Base-by-base conservation (phyloP, 139 green algal species). In the Desmodesmus armatus region DNA sequence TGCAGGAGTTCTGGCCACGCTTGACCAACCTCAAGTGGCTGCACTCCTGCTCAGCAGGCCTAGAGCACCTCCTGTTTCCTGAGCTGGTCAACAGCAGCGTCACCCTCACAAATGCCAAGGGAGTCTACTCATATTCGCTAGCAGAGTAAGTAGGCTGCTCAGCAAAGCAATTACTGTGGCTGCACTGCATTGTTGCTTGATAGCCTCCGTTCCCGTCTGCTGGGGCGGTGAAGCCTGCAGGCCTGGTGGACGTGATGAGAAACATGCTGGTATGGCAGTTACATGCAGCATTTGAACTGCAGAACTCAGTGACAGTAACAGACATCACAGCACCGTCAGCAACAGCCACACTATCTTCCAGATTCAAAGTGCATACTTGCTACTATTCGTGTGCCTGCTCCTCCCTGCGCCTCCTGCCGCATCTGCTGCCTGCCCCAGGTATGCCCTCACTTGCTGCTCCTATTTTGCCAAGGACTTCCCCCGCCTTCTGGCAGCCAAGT, bases 391-490 rank as follows among this genome's bases (percentile, higher is more conserved):
- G 31, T 15, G 35, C 31, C 33, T 72, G 33, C 1, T 75, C 35
- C 33, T 43, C 17, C 5, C n/a, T n/a, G n/a, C n/a, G n/a, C n/a
- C n/a, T n/a, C n/a, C n/a, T n/a, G n/a, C n/a, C n/a, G n/a, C n/a
- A n/a, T 75, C 5, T 66, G 49, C 27, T 66, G 31, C 27, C n/a
- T 19, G 3, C 33, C 27, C 5, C 33, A 85, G 79, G 79, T 98
- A 92, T 78, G 87, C 84, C 15, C 78, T 98, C 17, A 91, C 92
- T 17, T 91, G 85, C 6, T 95, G 91, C 90, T 95, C 90, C 82
- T 97, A 78, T 53, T 98, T 98, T 83, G 95, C 95, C 1, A 95
- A 96, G 84, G 88, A 96, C 82, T 65, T 96, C 35, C 91, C 92
- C 11, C 78, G 92, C 0, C 77, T 97, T 67, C 71, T 85, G 66